Evolutionary conservation across 2,329 filamentous ascomycete genomes (phyloP).

Genomic region (Epicoccum sorghinum): DNA sequence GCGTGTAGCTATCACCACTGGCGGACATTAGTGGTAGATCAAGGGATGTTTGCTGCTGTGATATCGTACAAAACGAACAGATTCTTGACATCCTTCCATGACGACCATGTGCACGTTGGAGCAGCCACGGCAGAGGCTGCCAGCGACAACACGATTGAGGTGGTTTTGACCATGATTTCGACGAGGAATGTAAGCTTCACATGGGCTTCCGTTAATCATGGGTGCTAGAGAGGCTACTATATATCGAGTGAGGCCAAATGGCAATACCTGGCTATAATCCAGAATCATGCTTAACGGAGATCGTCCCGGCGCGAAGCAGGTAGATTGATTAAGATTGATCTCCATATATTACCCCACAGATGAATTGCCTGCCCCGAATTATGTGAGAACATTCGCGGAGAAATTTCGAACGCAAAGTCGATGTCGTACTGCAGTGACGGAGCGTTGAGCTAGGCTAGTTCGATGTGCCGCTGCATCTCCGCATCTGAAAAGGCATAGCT

Average conservation of each 20-base stretch:
- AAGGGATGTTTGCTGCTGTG: not conserved
- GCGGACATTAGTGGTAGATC: conserved; percentile 2
- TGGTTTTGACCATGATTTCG: conserved; percentile 30
- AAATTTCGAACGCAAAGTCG: conserved; percentile 17
- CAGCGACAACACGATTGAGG: conserved; percentile 29
- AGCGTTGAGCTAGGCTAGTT: conserved; percentile 8
- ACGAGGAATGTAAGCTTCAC: not conserved
- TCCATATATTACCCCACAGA: conserved; percentile 27
- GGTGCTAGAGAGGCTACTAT: conserved; percentile 8
- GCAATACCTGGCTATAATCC: conserved; percentile 17
- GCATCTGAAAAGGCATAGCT: conserved; percentile 22
- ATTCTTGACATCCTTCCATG: conserved; percentile 42
- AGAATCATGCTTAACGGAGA: conserved; percentile 21
- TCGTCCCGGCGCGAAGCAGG: conserved; percentile 27
- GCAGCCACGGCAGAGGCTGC: conserved; percentile 29
- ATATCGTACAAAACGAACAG: conserved; percentile 40
- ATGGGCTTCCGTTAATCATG: not conserved
- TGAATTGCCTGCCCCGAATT: conserved; percentile 11
- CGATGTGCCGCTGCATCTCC: conserved; percentile 12
- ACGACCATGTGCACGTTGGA: conserved; percentile 35
- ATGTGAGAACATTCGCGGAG: conserved; percentile 23
- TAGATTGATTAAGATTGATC: conserved; percentile 37
- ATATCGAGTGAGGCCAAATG: conserved; percentile 13
- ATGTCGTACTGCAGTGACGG: conserved; percentile 2
- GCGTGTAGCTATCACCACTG: conserved; percentile 66